Conservation (phyloP, 352 stramenopile genomes). For the Phytopythium cucurbitacearum region DNA sequence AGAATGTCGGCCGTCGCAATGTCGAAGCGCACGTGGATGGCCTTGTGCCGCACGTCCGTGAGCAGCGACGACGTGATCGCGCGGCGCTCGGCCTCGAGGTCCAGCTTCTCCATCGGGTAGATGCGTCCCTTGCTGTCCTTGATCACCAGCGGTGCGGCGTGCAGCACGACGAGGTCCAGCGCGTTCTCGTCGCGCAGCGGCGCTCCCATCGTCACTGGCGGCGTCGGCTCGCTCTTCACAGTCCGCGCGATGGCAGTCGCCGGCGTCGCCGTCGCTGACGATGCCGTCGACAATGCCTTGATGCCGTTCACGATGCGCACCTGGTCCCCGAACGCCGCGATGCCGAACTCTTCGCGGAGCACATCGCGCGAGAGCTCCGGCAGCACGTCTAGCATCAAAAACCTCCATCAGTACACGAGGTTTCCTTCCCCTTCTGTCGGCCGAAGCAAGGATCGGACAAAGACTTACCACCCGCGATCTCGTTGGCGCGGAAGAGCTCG, state of each 20-base stretch:
- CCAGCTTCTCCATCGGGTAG: slow-evolving; percentile 81
- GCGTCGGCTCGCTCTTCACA: neutral
- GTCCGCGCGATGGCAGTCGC: slow-evolving; percentile 5
- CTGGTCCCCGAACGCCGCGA: slow-evolving; percentile 55
- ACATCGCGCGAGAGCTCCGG: slow-evolving; percentile 57
- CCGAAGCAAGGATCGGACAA: neutral
- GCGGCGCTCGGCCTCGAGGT: slow-evolving; percentile 65
- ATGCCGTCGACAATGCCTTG: slow-evolving; percentile 13
- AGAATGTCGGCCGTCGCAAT: slow-evolving; percentile 76
- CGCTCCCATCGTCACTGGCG: neutral
- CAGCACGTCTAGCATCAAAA: slow-evolving; percentile 33
- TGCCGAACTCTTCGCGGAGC: slow-evolving; percentile 58
- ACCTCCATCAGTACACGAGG: neutral
- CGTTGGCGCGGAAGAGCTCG: slow-evolving; percentile 46
- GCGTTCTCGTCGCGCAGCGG: slow-evolving; percentile 34
- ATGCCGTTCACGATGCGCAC: slow-evolving; percentile 55
- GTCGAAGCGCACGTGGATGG: slow-evolving; percentile 74
- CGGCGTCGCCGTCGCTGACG: slow-evolving; percentile 3
- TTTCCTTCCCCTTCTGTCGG: neutral
- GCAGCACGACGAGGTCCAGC: slow-evolving; percentile 75
- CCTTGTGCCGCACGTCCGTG: slow-evolving; percentile 66
- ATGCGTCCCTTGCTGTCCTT: slow-evolving; percentile 67
- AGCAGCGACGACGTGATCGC: slow-evolving; percentile 69
- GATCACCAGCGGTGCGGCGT: slow-evolving; percentile 77
- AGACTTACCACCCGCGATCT: slow-evolving; percentile 41